Evolutionary conservation across 2,329 filamentous ascomycete species (phyloP), one percentile per base, ranked within the genome.

Genomic region (Lomentospora prolificans): DNA sequence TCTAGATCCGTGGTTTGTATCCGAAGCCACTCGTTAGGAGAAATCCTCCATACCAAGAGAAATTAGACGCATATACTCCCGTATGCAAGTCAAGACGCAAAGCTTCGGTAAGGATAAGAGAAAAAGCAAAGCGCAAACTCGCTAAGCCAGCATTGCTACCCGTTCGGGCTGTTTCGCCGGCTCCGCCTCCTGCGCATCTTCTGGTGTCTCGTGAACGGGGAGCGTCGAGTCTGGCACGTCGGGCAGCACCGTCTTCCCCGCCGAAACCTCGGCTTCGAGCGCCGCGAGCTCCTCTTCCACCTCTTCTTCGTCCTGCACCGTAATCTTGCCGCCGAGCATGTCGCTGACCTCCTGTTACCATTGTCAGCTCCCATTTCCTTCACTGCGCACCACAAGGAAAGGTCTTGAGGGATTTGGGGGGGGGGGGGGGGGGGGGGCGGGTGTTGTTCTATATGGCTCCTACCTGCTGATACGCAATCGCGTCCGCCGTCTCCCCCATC

Each of bases 251-350:
- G 46, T 31, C 33, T 30, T 46, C 53, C 19, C 17, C 6, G 63
- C 53, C 28, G 27, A 9, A 8, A 72, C 57, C 55, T 72, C 69
- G 58, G 69, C 66, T 69, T 91, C 87, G 61, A 99, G 77, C 1
- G 85, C 86, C 56, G 88, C 89, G 54, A 99, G 76, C 72, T 99
- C 94, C 65, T 96, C 91, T 68, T 99, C 94, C 31, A 99, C 94
- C 65, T 96, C 94, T 66, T 97, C 92, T 70, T 99, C 94, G 70
- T 99, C 94, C 64, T 95, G 87, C 65, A 90, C 94, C 12, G 90
- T 89, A 75, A 99, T 91, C 63, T 86, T 84, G 10, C 88, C 88
- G 31, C 86, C 88, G 2, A 99, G 81, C 80, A 96, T 88, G 52
- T 95, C 89, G 71, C 86, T 94, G 63, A 99, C 81, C 75, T 99